Percentiles rank a stretch among this genome's conserved stretches.
phyloP scores from a whole-genome alignment of 2,329 filamentous ascomycete species.

The Penicillium sp. region DNA sequence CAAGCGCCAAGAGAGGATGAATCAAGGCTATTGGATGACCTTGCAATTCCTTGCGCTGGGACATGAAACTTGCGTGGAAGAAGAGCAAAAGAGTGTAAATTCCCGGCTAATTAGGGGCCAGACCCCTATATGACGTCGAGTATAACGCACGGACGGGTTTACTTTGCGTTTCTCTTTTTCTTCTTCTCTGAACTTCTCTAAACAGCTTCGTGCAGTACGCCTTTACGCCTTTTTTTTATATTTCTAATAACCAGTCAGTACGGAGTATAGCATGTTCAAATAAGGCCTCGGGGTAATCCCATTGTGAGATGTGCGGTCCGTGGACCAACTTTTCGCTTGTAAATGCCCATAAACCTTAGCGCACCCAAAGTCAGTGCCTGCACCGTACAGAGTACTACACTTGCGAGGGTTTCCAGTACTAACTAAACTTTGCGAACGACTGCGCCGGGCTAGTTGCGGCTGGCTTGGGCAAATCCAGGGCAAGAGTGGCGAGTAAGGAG shows the following conservation, averaged over 20 bases:
- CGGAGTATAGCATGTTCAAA: background rate
- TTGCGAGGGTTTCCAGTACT: too few species aligned
- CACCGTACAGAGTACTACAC: too few species aligned
- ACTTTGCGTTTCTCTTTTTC: background rate
- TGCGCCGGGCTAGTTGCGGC: too few species aligned
- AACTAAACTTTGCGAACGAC: too few species aligned
- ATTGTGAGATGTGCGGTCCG: background rate
- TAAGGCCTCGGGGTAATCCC: background rate
- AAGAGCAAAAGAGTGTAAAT: background rate
- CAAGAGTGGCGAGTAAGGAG: too few species aligned
- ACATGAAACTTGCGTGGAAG: background rate
- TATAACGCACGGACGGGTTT: slow-evolving; percentile 15
- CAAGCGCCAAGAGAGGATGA: background rate
- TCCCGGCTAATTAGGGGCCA: slow-evolving; percentile 17
- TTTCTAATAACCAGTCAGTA: background rate
- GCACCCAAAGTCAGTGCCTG: background rate
- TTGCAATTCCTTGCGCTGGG: background rate
- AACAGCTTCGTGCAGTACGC: slow-evolving; percentile 16
- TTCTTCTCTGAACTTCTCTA: background rate
- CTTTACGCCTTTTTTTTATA: background rate
- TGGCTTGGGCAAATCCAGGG: too few species aligned
- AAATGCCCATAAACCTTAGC: background rate
- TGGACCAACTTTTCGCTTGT: background rate
- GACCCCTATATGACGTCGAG: slow-evolving; percentile 18
- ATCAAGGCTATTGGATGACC: background rate